Conservation (phyloP, 2,329 filamentous ascomycete genomes). For the Ceratocystis albifundus region DNA sequence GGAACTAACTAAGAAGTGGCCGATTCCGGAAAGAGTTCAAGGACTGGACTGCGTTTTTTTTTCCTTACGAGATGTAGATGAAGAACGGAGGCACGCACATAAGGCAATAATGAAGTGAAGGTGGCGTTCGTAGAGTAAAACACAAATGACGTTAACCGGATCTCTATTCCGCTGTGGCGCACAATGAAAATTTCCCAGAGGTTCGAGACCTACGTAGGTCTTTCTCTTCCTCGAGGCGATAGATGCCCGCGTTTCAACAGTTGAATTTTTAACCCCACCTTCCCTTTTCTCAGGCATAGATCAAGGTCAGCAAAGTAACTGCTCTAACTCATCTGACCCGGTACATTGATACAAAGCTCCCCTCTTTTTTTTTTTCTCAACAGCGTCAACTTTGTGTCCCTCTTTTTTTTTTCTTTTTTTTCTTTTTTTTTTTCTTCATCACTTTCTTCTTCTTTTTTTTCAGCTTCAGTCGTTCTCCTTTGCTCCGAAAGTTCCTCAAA, state of each 20-base stretch:
- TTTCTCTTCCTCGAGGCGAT: not conserved
- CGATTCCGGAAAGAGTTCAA: not conserved
- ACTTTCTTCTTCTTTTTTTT: constrained; percentile 14
- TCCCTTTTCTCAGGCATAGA: not conserved
- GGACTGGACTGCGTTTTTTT: too few species aligned
- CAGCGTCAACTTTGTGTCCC: constrained; percentile 6
- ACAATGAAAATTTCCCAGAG: not conserved
- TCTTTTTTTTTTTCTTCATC: constrained; percentile 5
- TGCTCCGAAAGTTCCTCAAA: constrained; percentile 21
- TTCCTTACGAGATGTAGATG: not conserved
- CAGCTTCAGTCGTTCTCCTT: constrained; percentile 20
- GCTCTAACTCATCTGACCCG: not conserved
- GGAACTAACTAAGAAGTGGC: not conserved
- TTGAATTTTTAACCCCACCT: constrained; percentile 22
- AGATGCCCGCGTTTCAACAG: constrained; percentile 8
- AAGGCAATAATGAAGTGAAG: not conserved
- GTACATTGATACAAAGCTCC: constrained; percentile 5
- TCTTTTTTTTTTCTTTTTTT: not conserved
- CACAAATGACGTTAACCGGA: not conserved
- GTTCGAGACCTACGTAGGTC: not conserved
- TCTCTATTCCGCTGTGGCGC: not conserved
- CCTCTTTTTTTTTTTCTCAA: constrained; percentile 5
- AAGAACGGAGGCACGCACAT: not conserved
- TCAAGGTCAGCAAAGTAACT: not conserved
- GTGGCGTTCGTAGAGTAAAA: not conserved